phyloP scores from a whole-genome alignment of 352 stramenopile genomes.

The Globisporangium cederbergense region DNA sequence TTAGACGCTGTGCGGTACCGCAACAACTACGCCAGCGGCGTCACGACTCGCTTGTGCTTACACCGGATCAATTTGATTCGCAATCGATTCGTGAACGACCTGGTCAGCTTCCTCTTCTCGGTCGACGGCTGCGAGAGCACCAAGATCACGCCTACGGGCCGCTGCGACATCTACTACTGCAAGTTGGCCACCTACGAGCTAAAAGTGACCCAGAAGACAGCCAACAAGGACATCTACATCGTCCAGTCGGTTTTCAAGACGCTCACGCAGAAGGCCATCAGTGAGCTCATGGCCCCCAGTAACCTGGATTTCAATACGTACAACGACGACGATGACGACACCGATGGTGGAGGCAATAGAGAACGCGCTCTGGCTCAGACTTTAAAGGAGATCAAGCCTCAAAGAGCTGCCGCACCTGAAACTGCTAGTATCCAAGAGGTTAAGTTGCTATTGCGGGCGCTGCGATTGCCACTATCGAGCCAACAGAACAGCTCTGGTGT shows the following conservation, averaged over 20 bases:
- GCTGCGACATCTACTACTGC: constrained; percentile 44
- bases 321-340: neutral
- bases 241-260: constrained; percentile 42
- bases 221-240: constrained; percentile 25
- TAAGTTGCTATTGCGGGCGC: neutral
- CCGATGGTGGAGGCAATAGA: neutral
- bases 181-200: constrained; percentile 43
- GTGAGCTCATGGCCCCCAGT: constrained; percentile 26
- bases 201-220: constrained; percentile 30
- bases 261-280: constrained; percentile 29
- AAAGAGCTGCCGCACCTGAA: too few species aligned
- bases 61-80: constrained; percentile 38
- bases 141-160: constrained; percentile 26
- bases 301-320: constrained; percentile 29
- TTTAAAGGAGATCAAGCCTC: too few species aligned
- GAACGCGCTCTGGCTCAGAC: neutral
- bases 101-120: constrained; percentile 31
- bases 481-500: neutral
- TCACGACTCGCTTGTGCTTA: constrained; percentile 35
- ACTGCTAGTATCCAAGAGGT: neutral
- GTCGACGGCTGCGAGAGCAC: constrained; percentile 34
- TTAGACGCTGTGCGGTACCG: constrained; percentile 38
- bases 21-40: constrained; percentile 31
- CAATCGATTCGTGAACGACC: constrained; percentile 14
- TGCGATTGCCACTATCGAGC: neutral